Evolutionary conservation across 495 filamentous ascomycete species (phyloP).

Genomic region (Hyaloscypha variabilis): DNA sequence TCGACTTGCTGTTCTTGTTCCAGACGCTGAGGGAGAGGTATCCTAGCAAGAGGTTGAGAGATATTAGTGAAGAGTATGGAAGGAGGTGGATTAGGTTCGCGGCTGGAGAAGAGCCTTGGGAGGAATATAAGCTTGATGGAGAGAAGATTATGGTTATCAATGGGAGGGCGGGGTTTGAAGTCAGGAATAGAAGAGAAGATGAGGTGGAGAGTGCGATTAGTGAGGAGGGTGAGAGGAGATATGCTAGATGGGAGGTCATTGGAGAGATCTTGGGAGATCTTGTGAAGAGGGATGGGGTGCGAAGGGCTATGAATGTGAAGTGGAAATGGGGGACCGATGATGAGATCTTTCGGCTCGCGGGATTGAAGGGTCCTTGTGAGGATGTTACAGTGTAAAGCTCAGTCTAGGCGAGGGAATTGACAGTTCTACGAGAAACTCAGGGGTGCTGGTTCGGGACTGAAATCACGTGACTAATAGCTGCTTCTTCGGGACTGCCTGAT

Average conservation of each 20-base stretch:
- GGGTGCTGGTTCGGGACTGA: no score
- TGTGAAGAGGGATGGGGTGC: neutral
- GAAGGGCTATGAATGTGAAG: neutral
- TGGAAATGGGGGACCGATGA: neutral
- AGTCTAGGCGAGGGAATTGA: no score
- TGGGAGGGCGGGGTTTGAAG: neutral
- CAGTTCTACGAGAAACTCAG: no score
- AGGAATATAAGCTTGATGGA: neutral
- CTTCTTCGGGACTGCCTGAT: no score
- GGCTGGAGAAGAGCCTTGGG: conserved; percentile 9
- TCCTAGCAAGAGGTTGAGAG: neutral
- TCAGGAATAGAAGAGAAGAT: conserved; percentile 8
- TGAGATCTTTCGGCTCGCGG: neutral
- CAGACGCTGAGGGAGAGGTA: neutral
- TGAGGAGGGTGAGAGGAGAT: conserved; percentile 13
- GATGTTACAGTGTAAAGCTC: neutral
- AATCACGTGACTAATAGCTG: no score
- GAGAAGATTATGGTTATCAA: conserved; percentile 1
- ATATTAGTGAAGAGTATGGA: conserved; percentile 7
- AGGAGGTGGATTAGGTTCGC: neutral
- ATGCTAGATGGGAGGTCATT: neutral
- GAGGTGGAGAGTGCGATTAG: neutral
- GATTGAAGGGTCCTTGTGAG: neutral
- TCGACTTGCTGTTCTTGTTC: conserved; percentile 1
- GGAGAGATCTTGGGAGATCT: neutral